phyloP scores from a whole-genome alignment of 768 basidiomycete genomes.

The Tulasnella sp. region DNA sequence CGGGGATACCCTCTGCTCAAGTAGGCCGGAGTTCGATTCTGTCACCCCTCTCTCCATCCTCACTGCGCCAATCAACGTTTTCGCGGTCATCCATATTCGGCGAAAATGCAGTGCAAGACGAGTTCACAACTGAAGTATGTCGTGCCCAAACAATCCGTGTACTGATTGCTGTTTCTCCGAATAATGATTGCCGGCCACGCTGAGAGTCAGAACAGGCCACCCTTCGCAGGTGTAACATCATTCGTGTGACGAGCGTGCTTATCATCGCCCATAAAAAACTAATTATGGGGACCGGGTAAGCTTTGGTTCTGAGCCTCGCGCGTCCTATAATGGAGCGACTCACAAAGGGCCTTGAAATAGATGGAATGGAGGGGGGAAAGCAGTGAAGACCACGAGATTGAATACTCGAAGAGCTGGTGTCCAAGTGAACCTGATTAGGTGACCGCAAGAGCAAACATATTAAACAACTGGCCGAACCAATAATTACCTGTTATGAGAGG shows the following conservation, averaged over 20 bases:
- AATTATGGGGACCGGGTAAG: background rate
- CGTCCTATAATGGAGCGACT: background rate
- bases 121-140: too few relatives aligned
- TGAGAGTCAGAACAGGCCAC: background rate
- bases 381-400: background rate
- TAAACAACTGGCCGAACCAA: background rate
- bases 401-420: background rate
- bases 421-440: background rate
- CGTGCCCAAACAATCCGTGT: background rate
- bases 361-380: background rate
- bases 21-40: too few relatives aligned
- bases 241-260: background rate
- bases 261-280: background rate
- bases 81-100: too few relatives aligned
- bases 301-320: background rate
- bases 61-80: too few relatives aligned
- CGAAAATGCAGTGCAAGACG: too few relatives aligned
- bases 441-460: background rate
- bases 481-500: background rate
- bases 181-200: background rate
- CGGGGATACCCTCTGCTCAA: too few relatives aligned
- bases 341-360: background rate
- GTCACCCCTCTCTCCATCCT: too few relatives aligned
- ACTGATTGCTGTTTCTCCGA: background rate
- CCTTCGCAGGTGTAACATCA: background rate